Percentiles rank a stretch among this genome's conserved stretches.
phyloP scores from a whole-genome alignment of 2,329 filamentous ascomycete species.

The Trichothecium roseum region DNA sequence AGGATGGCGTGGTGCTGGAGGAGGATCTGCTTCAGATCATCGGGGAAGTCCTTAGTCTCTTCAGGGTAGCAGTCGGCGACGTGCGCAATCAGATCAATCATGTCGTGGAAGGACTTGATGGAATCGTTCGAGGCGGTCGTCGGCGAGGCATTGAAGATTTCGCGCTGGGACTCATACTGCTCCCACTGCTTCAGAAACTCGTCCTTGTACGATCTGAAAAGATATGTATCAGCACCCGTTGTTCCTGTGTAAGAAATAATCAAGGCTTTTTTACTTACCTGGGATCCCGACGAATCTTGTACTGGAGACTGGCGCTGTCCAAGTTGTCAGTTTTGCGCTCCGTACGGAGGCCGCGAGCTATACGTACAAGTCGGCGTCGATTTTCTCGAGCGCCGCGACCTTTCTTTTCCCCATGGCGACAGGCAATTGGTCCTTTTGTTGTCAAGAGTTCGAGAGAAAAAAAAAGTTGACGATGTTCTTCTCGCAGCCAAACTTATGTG shows the following conservation, averaged over 20 bases:
- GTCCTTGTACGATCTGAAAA: constrained; percentile 71
- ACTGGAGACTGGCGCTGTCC: constrained; percentile 68
- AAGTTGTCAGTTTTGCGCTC: not conserved
- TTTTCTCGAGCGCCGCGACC: constrained; percentile 86
- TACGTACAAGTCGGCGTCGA: constrained; percentile 74
- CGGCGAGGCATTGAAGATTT: constrained; percentile 83
- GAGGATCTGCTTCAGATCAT: constrained; percentile 73
- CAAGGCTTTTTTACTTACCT: constrained; percentile 50
- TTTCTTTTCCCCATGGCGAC: constrained; percentile 70
- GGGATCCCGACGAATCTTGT: constrained; percentile 84
- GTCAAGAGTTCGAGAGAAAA: not conserved
- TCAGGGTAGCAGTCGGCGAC: constrained; percentile 88
- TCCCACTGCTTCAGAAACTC: constrained; percentile 83
- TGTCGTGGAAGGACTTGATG: constrained; percentile 74
- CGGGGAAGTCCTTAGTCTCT: constrained; percentile 65
- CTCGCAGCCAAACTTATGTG: not conserved
- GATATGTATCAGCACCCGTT: constrained; percentile 8
- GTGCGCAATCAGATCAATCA: constrained; percentile 89
- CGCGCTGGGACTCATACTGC: constrained; percentile 83
- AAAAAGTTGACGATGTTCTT: not conserved
- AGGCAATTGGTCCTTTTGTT: not conserved
- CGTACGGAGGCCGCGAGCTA: not conserved
- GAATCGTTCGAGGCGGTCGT: constrained; percentile 67
- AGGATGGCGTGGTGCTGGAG: constrained; percentile 73
- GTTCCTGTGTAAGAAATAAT: too few species aligned